phyloP scores from a whole-genome alignment of 192 early-diverging fungal species.

The Umbelopsis ramanniana region DNA sequence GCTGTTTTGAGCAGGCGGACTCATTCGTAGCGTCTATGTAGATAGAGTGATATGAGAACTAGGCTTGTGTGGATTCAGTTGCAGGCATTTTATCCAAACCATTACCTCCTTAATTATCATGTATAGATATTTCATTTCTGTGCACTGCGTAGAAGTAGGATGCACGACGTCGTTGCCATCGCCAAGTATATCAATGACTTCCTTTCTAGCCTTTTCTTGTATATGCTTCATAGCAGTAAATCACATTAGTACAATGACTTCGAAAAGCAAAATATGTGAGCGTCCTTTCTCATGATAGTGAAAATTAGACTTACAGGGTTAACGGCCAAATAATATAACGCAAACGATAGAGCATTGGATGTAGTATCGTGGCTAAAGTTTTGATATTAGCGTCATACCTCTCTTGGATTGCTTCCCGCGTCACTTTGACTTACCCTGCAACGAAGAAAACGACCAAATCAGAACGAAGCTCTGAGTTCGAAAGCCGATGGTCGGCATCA shows the following conservation, averaged over 20 bases:
- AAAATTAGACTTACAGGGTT: slow-evolving; percentile 11
- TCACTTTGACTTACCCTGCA: neutral
- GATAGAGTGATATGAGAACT: too few relatives aligned
- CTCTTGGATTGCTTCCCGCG: too few relatives aligned
- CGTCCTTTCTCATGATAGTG: too few relatives aligned
- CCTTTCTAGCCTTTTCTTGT: slow-evolving; percentile 29
- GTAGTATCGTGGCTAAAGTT: slow-evolving; percentile 28
- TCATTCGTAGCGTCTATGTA: slow-evolving; percentile 1
- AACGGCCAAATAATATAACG: slow-evolving; percentile 25
- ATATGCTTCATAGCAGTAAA: neutral
- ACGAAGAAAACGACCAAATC: slow-evolving; percentile 11
- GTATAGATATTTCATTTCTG: slow-evolving; percentile 48
- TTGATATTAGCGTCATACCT: too few relatives aligned
- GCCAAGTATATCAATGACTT: slow-evolving; percentile 26
- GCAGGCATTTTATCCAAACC: too few relatives aligned
- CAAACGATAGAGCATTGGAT: slow-evolving; percentile 8
- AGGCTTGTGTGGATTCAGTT: too few relatives aligned
- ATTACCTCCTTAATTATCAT: slow-evolving; percentile 29
- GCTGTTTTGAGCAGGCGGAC: neutral
- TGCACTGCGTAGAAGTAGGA: slow-evolving; percentile 51
- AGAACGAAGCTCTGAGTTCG: slow-evolving; percentile 21
- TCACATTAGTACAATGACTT: too few relatives aligned
- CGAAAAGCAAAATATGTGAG: too few relatives aligned
- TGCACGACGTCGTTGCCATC: slow-evolving; percentile 20
- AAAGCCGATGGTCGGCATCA: neutral